Percentiles rank a stretch among this genome's conserved stretches.
phyloP scores from a whole-genome alignment of 2,329 filamentous ascomycete genomes.

The Apiospora marii region DNA sequence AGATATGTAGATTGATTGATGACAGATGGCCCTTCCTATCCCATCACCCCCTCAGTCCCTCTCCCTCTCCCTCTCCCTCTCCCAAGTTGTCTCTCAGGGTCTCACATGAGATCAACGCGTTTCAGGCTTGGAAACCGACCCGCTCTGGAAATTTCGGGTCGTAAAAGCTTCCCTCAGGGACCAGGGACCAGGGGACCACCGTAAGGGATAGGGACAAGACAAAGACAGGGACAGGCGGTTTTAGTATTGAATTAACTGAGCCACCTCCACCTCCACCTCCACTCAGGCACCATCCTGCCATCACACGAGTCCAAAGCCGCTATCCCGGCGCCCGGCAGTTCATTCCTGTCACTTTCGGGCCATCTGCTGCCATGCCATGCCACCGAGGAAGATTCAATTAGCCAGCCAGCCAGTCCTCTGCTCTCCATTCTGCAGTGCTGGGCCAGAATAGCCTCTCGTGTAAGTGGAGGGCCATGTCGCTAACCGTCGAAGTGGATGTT shows the following conservation, averaged over 20 bases:
- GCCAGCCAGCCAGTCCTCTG: background rate
- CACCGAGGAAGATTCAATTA: background rate
- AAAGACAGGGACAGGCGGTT: background rate
- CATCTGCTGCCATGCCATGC: background rate
- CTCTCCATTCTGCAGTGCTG: background rate
- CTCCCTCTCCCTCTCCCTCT: background rate
- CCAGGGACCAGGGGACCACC: background rate
- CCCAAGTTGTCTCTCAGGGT: slow-evolving; percentile 15
- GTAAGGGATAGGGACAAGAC: background rate
- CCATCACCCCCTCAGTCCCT: no score
- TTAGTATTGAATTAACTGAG: background rate
- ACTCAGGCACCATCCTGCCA: slow-evolving; percentile 2
- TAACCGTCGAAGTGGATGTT: slow-evolving; percentile 5
- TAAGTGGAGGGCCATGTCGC: slow-evolving; percentile 11
- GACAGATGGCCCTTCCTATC: background rate
- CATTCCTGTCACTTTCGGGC: slow-evolving; percentile 8
- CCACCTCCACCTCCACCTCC: slow-evolving; percentile 18
- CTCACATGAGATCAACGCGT: slow-evolving; percentile 17
- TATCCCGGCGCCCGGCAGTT: slow-evolving; percentile 8
- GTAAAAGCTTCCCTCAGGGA: slow-evolving; percentile 1
- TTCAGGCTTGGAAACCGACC: slow-evolving; percentile 19
- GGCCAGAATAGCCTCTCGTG: background rate
- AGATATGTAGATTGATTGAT: background rate
- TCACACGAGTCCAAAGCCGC: slow-evolving; percentile 4
- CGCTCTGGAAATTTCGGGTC: slow-evolving; percentile 15